These are phyloP conservation scores for Cryphonectria naterciae DNA, from an alignment of 2,329 filamentous ascomycete genomes.

Conservation along the genomic window DNA sequence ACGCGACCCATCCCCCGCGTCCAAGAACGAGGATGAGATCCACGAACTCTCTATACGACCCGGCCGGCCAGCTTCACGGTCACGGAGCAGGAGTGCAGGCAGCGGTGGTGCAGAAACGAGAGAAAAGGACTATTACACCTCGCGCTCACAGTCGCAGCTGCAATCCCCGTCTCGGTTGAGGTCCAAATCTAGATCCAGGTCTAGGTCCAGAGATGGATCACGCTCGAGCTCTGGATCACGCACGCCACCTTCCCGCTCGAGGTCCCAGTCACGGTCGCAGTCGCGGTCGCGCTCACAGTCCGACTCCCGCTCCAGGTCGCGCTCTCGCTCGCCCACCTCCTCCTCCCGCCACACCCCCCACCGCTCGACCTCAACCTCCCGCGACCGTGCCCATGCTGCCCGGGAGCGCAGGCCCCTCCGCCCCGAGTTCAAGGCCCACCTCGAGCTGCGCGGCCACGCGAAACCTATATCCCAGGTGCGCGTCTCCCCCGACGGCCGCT, in stretches of 20 bases:
- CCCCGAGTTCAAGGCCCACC: conserved; percentile 70
- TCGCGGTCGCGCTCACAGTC: conserved; percentile 33
- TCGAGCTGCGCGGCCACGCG: conserved; percentile 77
- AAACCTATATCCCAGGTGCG: conserved; percentile 82
- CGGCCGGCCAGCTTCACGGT: conserved; percentile 32
- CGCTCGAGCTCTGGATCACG: conserved; percentile 28
- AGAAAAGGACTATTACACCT: conserved; percentile 29
- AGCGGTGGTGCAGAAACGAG: conserved; percentile 17
- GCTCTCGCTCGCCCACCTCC: conserved; percentile 39
- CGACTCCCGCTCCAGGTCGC: conserved; percentile 29
- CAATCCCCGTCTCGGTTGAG: conserved; percentile 32
- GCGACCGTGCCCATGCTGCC: conserved; percentile 26
- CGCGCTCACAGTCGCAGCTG: conserved; percentile 33
- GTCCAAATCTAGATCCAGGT: conserved; percentile 31
- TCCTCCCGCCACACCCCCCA: conserved; percentile 29
- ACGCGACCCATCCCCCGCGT: conserved; percentile 19
- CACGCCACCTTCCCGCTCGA: conserved; percentile 32
- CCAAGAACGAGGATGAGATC: conserved; percentile 9
- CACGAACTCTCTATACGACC: conserved; percentile 36
- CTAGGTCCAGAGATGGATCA: conserved; percentile 34
- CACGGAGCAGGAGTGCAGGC: conserved; percentile 31
- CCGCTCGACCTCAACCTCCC: conserved; percentile 28
- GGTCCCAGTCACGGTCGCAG: conserved; percentile 32
- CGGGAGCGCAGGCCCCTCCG: conserved; percentile 53
- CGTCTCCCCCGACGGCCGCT: conserved; percentile 87